Conservation (phyloP, 2,329 filamentous ascomycete genomes). For the Cytospora piceae region DNA sequence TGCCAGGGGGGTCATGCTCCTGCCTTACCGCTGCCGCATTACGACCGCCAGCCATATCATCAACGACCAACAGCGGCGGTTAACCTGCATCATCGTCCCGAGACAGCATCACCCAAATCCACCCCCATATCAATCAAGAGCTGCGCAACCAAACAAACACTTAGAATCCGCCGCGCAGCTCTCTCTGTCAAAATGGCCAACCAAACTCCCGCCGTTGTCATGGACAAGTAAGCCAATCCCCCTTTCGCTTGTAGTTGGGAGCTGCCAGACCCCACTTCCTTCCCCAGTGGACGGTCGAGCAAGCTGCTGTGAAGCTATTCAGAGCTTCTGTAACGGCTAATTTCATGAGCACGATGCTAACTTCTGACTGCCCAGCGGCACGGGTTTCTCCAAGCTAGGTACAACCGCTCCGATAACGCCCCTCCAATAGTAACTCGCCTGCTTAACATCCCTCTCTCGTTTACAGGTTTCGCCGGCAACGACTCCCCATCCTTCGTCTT, state of each 20-base stretch:
- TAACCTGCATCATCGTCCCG: conserved; percentile 14
- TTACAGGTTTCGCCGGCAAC: conserved; percentile 92
- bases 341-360: not conserved
- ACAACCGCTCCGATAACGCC: conserved; percentile 39
- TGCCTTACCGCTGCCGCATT: conserved; percentile 24
- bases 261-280: conserved; percentile 32
- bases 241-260: conserved; percentile 36
- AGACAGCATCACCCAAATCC: conserved; percentile 20
- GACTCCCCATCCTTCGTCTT: conserved; percentile 99
- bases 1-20: conserved; percentile 15
- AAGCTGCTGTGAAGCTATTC: conserved; percentile 32
- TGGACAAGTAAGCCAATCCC: conserved; percentile 91
- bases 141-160: conserved; percentile 32
- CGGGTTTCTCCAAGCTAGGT: conserved; percentile 99
- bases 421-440: conserved; percentile 26
- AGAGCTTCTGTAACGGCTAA: not conserved
- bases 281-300: conserved; percentile 26
- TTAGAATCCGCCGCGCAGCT: conserved; percentile 36
- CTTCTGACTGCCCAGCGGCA: conserved; percentile 73
- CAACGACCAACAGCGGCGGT: conserved; percentile 15
- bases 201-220: conserved; percentile 99
- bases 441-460: conserved; percentile 34
- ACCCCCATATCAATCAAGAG: conserved; percentile 19
- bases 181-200: conserved; percentile 73
- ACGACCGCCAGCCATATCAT: conserved; percentile 14